Base-by-base conservation (phyloP, 2,329 filamentous ascomycete species). In the Myriangium duriaei region DNA sequence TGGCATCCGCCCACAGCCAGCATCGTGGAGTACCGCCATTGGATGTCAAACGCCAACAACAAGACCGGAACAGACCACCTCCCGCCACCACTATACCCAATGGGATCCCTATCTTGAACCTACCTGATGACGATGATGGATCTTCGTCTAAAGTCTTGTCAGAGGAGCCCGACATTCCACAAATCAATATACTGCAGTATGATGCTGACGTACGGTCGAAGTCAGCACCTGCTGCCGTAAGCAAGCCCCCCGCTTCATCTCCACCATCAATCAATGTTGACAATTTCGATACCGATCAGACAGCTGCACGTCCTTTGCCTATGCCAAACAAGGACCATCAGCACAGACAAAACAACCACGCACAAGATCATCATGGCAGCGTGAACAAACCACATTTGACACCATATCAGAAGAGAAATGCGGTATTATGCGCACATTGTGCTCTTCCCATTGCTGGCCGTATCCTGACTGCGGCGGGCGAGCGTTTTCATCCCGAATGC, bases 401-500 rank as follows among this genome's bases (percentile, higher is more conserved):
- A 2, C 64, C 64, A 1, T 61, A 63, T 11, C 51, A 56, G 18
- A 57, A 59, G n/a, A 59, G 62, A 34, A 70, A 69, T 6, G 80
- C 79, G 5, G 82, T 84, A 5, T 72, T 78, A 32, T 98, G 91
- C 54, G 81, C 86, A 34, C 79, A 87, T 51, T 98, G 91, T 54
- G 71, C 76, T 7, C 68, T 81, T 13, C 78, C 85, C 1, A 96
- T 98, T 48, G 77, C 91, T 41, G 91, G 91, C 2, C 82, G 88
- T 41, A 88, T 94, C 47, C 81, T 96, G 14, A 83, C 81, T 4
- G 76, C 94, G 5, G 78, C 77, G 2, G 85, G 85, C 16, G 69
- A 72, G 28, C 81, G 87, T 13, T 96, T 96, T 57, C 91, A 98
- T 50, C 87, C 91, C 0, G 76, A 86, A 47, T 98, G 91, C 60